A percentile compares a stretch with the other conserved stretches of the same genome.
Evolutionary conservation across 148 eudicot species (phyloP).

Genomic region (Nepenthes gracilis): DNA sequence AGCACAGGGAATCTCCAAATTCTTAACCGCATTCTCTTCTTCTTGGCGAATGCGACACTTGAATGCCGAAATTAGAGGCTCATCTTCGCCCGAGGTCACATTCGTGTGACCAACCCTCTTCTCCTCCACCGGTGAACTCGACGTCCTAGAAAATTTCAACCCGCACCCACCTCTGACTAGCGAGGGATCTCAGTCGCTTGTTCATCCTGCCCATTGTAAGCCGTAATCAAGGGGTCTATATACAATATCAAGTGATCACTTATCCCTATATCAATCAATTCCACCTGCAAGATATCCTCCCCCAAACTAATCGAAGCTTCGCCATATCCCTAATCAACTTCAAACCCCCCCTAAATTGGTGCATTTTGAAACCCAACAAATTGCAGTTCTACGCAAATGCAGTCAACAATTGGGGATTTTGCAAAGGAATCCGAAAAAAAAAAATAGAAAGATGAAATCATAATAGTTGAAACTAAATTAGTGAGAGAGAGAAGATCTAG

Average conservation of each 20-base stretch:
- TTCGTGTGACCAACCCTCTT: constrained; percentile 11
- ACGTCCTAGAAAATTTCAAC: constrained; percentile 5
- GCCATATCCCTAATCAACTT: no score
- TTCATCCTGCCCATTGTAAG: neutral
- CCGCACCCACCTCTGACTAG: neutral
- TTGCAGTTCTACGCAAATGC: no score
- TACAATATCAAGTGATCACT: constrained; percentile 40
- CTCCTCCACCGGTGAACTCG: constrained; percentile 3
- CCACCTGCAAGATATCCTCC: no score
- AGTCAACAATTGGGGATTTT: no score
- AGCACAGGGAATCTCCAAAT: constrained; percentile 58
- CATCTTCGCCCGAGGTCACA: constrained; percentile 29
- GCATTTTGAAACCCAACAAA: no score
- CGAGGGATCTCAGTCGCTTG: neutral
- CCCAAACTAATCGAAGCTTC: no score
- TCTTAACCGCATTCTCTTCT: constrained; percentile 36
- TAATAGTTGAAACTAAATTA: no score
- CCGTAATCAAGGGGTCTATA: constrained; percentile 29
- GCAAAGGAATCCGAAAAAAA: no score
- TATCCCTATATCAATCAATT: constrained; percentile 11
- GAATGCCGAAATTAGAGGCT: constrained; percentile 35
- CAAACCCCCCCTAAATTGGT: no score
- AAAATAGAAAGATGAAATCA: no score
- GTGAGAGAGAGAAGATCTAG: no score
- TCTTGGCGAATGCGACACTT: constrained; percentile 86